Evolutionary conservation across 805 yeast species (phyloP).

Genomic region (Candida boidinii): DNA sequence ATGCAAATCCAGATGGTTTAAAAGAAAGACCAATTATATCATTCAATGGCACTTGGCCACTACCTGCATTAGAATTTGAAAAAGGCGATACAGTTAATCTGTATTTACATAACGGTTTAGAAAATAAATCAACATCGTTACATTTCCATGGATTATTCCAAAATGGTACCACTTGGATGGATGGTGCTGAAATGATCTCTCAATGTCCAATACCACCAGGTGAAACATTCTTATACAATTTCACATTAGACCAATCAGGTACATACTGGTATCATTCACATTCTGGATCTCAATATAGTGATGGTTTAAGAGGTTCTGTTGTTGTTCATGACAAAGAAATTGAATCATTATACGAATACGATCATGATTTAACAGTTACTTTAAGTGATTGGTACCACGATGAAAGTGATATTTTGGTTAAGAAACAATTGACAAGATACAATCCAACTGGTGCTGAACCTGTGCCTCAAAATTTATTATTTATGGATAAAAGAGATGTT

Average conservation of each 20-base stretch:
- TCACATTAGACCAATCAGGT: constrained; percentile 65
- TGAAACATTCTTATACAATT: constrained; percentile 58
- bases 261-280: constrained; percentile 85
- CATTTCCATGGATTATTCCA: constrained; percentile 79
- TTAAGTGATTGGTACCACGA: constrained; percentile 60
- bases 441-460: constrained; percentile 88
- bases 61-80: constrained; percentile 56
- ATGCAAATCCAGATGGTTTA: constrained; percentile 61
- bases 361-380: constrained; percentile 50
- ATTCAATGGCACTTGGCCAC: constrained; percentile 66
- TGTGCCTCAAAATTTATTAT: constrained; percentile 55
- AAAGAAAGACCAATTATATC: constrained; percentile 51
- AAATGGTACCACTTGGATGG: constrained; percentile 54
- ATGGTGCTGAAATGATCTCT: constrained; percentile 73
- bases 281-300: constrained; percentile 68
- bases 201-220: constrained; percentile 76
- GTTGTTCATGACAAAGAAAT: constrained; percentile 48
- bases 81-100: constrained; percentile 57
- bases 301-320: constrained; percentile 65
- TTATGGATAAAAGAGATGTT: constrained; percentile 56
- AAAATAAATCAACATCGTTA: constrained; percentile 44
- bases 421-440: constrained; percentile 48
- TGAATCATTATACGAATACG: constrained; percentile 45
- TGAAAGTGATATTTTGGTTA: constrained; percentile 35
- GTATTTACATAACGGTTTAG: constrained; percentile 55